Percentiles rank a stretch among this genome's conserved stretches.
These are phyloP conservation scores for Serpula lacrymans DNA, from an alignment of 768 basidiomycete species.

Conservation along the genomic window DNA sequence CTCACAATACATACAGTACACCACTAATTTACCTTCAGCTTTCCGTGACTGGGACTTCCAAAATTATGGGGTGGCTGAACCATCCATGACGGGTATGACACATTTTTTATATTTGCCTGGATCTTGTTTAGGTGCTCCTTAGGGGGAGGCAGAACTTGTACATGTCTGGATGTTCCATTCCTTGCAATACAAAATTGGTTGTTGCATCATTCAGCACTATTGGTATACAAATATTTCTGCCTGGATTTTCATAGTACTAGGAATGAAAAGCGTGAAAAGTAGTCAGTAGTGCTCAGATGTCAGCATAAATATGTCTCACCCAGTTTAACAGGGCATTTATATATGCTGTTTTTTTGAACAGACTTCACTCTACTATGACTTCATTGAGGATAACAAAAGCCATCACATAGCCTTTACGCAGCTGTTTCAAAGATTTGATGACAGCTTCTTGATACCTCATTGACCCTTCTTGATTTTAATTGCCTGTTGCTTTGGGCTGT, in stretches of 20 bases:
- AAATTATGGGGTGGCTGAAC: slow-evolving; percentile 27
- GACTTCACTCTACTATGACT: neutral
- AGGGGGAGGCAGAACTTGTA: slow-evolving; percentile 7
- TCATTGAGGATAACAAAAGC: neutral
- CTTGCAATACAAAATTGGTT: neutral
- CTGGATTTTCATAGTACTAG: too few species aligned
- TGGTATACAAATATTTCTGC: neutral
- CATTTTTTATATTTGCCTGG: neutral
- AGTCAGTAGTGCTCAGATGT: too few species aligned
- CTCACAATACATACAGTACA: slow-evolving; percentile 26
- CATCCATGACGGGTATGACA: neutral
- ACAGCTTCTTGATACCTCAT: neutral
- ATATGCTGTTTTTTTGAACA: neutral
- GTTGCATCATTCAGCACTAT: neutral
- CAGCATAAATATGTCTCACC: neutral
- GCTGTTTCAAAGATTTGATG: neutral
- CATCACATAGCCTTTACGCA: neutral
- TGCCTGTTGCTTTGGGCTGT: slow-evolving; percentile 4
- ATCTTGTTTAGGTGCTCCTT: slow-evolving; percentile 9
- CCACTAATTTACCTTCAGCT: slow-evolving; percentile 31
- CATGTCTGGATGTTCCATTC: neutral
- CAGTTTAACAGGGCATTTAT: neutral
- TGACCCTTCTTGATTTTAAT: neutral
- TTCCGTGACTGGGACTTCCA: slow-evolving; percentile 30
- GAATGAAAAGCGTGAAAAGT: too few species aligned